A percentile compares a stretch with the other conserved stretches of the same genome.
Evolutionary conservation across 208 protist genomes (phyloP).

Genomic region (Wallacemonas rigidus): DNA sequence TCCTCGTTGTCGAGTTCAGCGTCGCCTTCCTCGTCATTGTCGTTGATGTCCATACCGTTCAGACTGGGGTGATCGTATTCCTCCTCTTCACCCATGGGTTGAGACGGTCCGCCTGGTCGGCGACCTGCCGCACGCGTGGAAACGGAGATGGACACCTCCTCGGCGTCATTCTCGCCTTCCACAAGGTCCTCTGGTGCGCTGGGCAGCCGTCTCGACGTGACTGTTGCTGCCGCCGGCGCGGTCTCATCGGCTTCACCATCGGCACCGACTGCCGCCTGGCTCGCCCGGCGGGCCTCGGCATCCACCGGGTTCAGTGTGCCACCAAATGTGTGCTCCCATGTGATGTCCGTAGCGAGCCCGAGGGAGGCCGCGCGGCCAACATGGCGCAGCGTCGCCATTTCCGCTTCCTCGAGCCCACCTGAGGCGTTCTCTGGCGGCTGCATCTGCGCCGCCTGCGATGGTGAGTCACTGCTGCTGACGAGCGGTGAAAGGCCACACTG

Average conservation of each 20-base stretch:
- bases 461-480: constrained; percentile 5
- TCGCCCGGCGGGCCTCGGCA: background rate
- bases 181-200: background rate
- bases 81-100: constrained; percentile 1
- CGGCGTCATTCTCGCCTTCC: constrained; percentile 3
- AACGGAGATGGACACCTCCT: constrained; percentile 1
- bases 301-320: background rate
- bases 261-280: too few relatives aligned
- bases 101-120: background rate
- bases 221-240: background rate
- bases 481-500: constrained; percentile 11
- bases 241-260: background rate
- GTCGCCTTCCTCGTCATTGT: constrained; percentile 8
- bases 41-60: too few relatives aligned
- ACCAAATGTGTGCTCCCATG: background rate
- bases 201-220: background rate
- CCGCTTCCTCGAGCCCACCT: background rate
- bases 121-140: constrained; percentile 14
- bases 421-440: background rate
- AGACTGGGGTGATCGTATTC: background rate
- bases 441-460: constrained; percentile 4
- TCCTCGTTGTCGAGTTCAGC: constrained; percentile 16
- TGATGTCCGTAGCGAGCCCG: constrained; percentile 3
- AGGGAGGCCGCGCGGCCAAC: background rate
- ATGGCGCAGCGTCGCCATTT: background rate